Evolutionary conservation across 176 grass and related monocot genomes (phyloP), one percentile per base, ranked within the genome.

Genomic region (Ananas comosus): DNA sequence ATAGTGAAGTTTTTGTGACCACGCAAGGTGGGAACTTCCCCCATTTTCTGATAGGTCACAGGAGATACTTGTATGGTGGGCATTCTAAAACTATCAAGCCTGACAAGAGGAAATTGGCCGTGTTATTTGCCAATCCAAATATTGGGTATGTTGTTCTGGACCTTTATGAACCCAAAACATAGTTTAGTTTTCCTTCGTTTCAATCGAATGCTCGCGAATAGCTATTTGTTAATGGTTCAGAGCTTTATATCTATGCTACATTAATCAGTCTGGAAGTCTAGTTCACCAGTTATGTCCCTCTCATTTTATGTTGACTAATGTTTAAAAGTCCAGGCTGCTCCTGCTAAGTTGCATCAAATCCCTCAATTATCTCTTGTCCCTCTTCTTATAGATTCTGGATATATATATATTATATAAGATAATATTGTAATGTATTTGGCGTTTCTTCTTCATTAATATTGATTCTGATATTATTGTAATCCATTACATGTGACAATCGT

Each of bases 1-100:
- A 91, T 70, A 91, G 95, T 10, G 85, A 99, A 78, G 95, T 94
- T 64, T 99, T 99, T 27, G 87, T 94, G 74, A 94, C 95, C 42
- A 94, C 95, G 16, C 95, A 99, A 91, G 95, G 95, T 54, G 90
- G 95, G 71, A 99, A 94, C 79, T 99, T 99, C 69, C 90, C 95
- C 61, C 90, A 99, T 65, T 93, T 99, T 42, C 78, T 94, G 71
- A 68, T 94, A 42, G 95, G 95, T 59, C 95, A 99, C 80, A 90
- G 95, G 79, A 86, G 85, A 84, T 91, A 90, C 73, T 58, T 94
- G 70, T 99, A 91, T 82, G 89, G 75, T 64, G 90, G 95, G 10
- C 95, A 99, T 79, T 85, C 95, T 1, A 99, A 94, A 74, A 93
- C 94, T 61, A 93, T 99, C 74, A 99, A 99, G 64, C 94, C 94